Conservation (phyloP, 169 alveolate species). For the Besnoitia besnoiti region DNA sequence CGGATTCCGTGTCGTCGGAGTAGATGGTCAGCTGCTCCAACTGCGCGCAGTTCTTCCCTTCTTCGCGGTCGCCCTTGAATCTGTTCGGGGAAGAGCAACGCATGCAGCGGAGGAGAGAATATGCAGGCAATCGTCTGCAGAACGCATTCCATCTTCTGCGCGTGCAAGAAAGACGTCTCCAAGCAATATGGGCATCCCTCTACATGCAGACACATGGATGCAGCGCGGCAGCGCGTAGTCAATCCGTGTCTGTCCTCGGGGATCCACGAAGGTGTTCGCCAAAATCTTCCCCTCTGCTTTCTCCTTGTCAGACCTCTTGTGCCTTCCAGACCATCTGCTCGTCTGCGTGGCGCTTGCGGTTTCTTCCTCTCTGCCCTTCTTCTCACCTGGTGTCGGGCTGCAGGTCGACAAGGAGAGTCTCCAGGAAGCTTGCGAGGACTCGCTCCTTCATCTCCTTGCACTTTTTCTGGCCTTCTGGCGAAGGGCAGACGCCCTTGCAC, state of each 20-base stretch:
- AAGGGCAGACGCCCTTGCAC: neutral
- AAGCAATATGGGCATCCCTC: neutral
- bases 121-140: neutral
- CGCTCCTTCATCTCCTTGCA: neutral
- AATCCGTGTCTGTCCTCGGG: no score
- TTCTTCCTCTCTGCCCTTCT: neutral
- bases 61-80: slow-evolving; percentile 44
- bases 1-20: slow-evolving; percentile 22
- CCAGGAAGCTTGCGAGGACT: neutral
- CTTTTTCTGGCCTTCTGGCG: neutral
- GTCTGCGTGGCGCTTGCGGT: neutral
- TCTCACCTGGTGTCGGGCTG: slow-evolving; percentile 11
- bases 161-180: neutral
- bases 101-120: neutral
- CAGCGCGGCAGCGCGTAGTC: no score
- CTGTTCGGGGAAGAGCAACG: neutral
- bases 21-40: slow-evolving; percentile 38
- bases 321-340: no score
- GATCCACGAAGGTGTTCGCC: neutral
- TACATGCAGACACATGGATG: no score
- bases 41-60: neutral
- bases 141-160: neutral
- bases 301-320: neutral
- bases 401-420: slow-evolving; percentile 16
- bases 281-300: neutral